Conservation (phyloP, 306 rosid genomes). For the Vigna radiata region DNA sequence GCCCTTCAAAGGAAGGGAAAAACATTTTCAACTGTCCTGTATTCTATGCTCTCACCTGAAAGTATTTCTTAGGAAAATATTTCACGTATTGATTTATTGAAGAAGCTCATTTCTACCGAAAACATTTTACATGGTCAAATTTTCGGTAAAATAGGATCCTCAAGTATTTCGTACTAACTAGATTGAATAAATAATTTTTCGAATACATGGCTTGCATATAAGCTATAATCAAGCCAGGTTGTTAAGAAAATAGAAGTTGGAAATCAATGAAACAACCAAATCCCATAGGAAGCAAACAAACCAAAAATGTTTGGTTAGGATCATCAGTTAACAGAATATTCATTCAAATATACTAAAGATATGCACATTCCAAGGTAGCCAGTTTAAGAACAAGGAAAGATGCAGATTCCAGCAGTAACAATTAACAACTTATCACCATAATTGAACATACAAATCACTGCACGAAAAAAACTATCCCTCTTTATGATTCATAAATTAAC, state of each 20-base stretch:
- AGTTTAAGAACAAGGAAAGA: background rate
- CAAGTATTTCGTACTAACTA: background rate
- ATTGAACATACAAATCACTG: too few relatives aligned
- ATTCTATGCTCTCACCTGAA: background rate
- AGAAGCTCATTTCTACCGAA: conserved; percentile 22
- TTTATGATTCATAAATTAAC: too few relatives aligned
- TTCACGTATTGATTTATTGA: background rate
- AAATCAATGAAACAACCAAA: conserved; percentile 14
- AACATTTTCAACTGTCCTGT: background rate
- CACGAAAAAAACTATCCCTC: too few relatives aligned
- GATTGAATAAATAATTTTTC: conserved; percentile 12
- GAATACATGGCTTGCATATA: conserved; percentile 1
- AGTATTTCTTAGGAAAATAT: conserved; percentile 14
- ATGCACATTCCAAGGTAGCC: background rate
- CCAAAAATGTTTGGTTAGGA: background rate
- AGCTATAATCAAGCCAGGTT: conserved; percentile 5
- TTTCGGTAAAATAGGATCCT: background rate
- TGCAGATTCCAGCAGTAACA: background rate
- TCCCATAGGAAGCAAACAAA: background rate
- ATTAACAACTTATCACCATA: background rate
- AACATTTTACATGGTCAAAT: conserved; percentile 3
- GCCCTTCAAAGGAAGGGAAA: background rate
- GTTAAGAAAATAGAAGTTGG: background rate
- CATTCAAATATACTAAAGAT: background rate
- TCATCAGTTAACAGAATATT: background rate